Evolutionary conservation across 2,329 filamentous ascomycete species (phyloP).

Genomic region (Ophiostoma piceae): DNA sequence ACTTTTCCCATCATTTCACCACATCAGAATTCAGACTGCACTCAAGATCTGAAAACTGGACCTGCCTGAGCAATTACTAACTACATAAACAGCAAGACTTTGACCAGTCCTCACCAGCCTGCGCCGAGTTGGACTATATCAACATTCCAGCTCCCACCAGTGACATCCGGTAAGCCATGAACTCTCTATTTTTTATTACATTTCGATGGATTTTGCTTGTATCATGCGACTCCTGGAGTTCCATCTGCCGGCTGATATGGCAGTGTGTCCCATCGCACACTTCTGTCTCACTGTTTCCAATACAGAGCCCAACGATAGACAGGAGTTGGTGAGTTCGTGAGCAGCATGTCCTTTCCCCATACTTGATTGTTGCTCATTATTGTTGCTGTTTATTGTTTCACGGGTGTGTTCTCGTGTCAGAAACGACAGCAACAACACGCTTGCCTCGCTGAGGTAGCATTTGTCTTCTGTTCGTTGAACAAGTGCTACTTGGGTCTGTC

Average conservation of each 20-base stretch:
- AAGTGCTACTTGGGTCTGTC: constrained; percentile 11
- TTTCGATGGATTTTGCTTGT: background rate
- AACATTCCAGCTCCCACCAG: constrained; percentile 45
- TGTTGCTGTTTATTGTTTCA: background rate
- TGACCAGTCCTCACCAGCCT: constrained; percentile 48
- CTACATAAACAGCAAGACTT: constrained; percentile 43
- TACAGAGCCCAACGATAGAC: background rate
- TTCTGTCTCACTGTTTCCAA: background rate
- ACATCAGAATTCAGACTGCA: background rate
- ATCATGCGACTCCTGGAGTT: background rate
- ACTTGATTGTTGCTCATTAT: background rate
- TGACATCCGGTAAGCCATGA: constrained; percentile 51
- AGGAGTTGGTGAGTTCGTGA: background rate
- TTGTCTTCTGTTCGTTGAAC: constrained; percentile 11
- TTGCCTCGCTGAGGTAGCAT: background rate
- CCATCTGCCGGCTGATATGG: background rate
- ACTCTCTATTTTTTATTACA: background rate
- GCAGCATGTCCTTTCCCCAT: background rate
- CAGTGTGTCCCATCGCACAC: background rate
- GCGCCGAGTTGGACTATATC: constrained; percentile 50
- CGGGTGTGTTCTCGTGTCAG: background rate
- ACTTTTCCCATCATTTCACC: background rate
- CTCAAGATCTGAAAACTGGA: background rate
- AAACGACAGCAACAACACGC: background rate
- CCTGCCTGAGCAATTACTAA: background rate